Percentiles rank a stretch among this genome's conserved stretches.
These are phyloP conservation scores for Nothophoma quercina DNA, from an alignment of 2,329 filamentous ascomycete genomes.

Conservation along the genomic window DNA sequence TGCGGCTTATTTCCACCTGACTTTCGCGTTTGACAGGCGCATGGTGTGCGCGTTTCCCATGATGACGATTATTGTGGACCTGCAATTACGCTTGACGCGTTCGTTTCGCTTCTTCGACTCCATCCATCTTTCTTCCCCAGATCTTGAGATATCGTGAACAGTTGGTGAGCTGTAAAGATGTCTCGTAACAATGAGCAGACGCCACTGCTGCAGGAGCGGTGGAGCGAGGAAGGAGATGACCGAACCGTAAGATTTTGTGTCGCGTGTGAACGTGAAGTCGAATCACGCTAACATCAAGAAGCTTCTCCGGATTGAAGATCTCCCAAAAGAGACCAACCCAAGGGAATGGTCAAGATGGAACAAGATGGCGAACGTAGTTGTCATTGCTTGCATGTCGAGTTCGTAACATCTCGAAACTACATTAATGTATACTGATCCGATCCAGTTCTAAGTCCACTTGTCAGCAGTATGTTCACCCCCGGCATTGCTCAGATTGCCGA, in stretches of 20 bases:
- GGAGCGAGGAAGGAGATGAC: constrained; percentile 41
- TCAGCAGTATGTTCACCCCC: constrained; percentile 61
- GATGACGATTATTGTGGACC: constrained; percentile 14
- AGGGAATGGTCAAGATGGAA: constrained; percentile 54
- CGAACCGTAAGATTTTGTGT: constrained; percentile 37
- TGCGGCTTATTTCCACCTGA: constrained; percentile 3
- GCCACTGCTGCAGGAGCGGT: constrained; percentile 49
- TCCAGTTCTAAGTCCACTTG: constrained; percentile 56
- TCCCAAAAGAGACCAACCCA: constrained; percentile 54
- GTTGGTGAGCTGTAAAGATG: constrained; percentile 20
- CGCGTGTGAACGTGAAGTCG: constrained; percentile 14
- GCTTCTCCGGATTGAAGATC: constrained; percentile 34
- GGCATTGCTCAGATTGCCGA: constrained; percentile 60
- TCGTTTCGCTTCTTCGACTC: neutral
- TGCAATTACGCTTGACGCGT: constrained; percentile 11
- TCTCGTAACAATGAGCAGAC: constrained; percentile 46
- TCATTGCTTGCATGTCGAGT: constrained; percentile 61
- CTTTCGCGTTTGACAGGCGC: constrained; percentile 1
- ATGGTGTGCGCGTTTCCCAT: constrained; percentile 7
- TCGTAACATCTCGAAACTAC: constrained; percentile 15
- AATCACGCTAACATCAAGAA: constrained; percentile 7
- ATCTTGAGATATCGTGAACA: neutral
- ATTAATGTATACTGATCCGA: neutral
- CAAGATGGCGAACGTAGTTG: constrained; percentile 59
- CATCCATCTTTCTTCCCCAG: neutral